Base-by-base conservation (phyloP, 148 eudicot genomes). In the Rhododendron mucronatum region DNA sequence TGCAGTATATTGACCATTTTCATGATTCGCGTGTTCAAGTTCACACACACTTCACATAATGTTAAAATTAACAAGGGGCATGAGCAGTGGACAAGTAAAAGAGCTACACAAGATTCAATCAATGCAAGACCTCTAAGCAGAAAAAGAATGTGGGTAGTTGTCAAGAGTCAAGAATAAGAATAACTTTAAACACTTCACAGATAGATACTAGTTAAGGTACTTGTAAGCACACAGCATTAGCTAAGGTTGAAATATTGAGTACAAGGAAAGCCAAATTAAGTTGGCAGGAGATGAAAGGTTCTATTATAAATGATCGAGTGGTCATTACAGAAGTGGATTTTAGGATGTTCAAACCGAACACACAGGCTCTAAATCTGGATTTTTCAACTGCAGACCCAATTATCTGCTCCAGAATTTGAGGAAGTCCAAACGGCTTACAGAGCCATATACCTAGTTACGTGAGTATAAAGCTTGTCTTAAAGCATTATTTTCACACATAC, bases 1-100 rank as follows among this genome's bases (percentile, higher is more conserved):
- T 39, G 41, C 41, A 39, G 41, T 39, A 39, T 39, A 3, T 39
- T 39, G 6, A 3, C 41, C 41, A 39, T 39, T 39, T 39, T 39
- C 41, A 39, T 4, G 5, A 39, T 39, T 39, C 23, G 12, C 9
- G 16, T 4, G 1, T 59, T 37, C 18, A 39, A 30, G 44, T 33
- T 26, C 45, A 33, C 78, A 47, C 16, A 5, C 1, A 3, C 0
- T 28, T 69, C 15, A 69, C 26, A 18, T 67, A n/a, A 48, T 23
- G 39, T 3, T 45, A 13, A 48, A 35, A 67, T 13, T 41, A 7
- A 14, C 4, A 35, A 26, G 12, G 41, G 51, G 21, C 84, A 57
- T 57, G 69, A 12, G 71, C 84, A 61, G 61, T 39, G 76, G 55
- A 21, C 30, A n/a, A 82, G 65, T 82, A 67, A 23, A 83, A 63